Conservation (phyloP, 148 eudicot genomes). For the Persicaria tinctoria region DNA sequence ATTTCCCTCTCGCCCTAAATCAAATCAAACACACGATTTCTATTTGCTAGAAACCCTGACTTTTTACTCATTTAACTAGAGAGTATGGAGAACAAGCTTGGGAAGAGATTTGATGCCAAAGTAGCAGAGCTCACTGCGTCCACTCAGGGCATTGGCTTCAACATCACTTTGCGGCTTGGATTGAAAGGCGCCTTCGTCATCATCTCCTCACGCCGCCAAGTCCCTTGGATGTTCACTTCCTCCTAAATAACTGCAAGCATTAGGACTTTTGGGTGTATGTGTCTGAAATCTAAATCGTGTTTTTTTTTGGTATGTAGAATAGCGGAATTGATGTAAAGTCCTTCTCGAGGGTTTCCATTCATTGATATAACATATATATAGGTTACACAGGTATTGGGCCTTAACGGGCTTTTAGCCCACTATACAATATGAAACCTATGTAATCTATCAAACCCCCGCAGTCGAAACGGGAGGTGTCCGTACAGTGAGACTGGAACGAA, state of each 20-base stretch:
- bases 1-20: neutral
- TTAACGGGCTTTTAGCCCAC: too few relatives aligned
- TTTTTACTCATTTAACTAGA: too few relatives aligned
- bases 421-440: too few relatives aligned
- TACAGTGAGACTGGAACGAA: too few relatives aligned
- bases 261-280: neutral
- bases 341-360: too few relatives aligned
- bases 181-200: slow-evolving; percentile 81
- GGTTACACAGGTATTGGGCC: too few relatives aligned
- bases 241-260: neutral
- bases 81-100: slow-evolving; percentile 29
- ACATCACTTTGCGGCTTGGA: slow-evolving; percentile 70
- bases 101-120: slow-evolving; percentile 59
- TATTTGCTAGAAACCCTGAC: neutral
- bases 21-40: neutral
- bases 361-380: too few relatives aligned
- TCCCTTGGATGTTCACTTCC: slow-evolving; percentile 4
- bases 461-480: too few relatives aligned
- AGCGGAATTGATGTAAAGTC: too few relatives aligned
- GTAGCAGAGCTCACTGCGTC: slow-evolving; percentile 85
- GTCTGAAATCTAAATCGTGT: neutral
- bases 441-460: too few relatives aligned
- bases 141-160: slow-evolving; percentile 83
- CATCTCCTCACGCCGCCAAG: slow-evolving; percentile 76
- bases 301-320: too few relatives aligned